Conservation (phyloP, 2,329 filamentous ascomycete species). For the Xylariaceae sp. region DNA sequence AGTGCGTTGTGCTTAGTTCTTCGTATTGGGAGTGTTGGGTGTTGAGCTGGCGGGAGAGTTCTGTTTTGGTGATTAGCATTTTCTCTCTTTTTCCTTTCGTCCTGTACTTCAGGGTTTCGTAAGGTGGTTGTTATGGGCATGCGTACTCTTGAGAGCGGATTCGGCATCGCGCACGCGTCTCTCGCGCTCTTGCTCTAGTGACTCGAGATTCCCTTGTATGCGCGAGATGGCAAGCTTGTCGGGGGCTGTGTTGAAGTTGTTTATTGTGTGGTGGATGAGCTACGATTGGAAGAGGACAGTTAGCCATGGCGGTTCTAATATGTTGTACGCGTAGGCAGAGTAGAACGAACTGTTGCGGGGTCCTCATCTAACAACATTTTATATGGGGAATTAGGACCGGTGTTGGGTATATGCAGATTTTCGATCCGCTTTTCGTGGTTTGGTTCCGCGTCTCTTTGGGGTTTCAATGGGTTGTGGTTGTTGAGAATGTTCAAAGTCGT, state of each 20-base stretch:
- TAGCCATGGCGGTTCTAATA: slow-evolving; percentile 3
- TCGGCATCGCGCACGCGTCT: slow-evolving; percentile 70
- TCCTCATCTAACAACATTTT: slow-evolving; percentile 94
- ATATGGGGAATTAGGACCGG: slow-evolving; percentile 19
- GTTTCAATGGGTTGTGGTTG: neutral
- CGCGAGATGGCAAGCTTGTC: slow-evolving; percentile 82
- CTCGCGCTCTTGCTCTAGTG: slow-evolving; percentile 79
- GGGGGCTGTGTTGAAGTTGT: slow-evolving; percentile 90
- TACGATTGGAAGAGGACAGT: slow-evolving; percentile 35
- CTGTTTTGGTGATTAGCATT: slow-evolving; percentile 32
- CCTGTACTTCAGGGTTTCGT: neutral
- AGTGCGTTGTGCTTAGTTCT: slow-evolving; percentile 71
- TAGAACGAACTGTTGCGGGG: slow-evolving; percentile 80
- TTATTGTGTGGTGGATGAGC: slow-evolving; percentile 87
- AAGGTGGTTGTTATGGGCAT: neutral
- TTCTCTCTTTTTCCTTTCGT: neutral
- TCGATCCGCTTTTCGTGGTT: neutral
- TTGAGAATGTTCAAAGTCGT: neutral
- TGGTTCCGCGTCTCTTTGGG: too few species aligned
- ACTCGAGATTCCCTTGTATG: slow-evolving; percentile 76
- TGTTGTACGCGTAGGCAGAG: slow-evolving; percentile 27
- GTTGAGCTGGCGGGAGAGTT: slow-evolving; percentile 70
- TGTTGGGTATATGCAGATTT: neutral
- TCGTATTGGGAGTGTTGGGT: slow-evolving; percentile 72
- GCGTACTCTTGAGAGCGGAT: slow-evolving; percentile 56